These are phyloP conservation scores for Coemansia sp. DNA, from an alignment of 192 early-diverging fungal species.

Conservation along the genomic window DNA sequence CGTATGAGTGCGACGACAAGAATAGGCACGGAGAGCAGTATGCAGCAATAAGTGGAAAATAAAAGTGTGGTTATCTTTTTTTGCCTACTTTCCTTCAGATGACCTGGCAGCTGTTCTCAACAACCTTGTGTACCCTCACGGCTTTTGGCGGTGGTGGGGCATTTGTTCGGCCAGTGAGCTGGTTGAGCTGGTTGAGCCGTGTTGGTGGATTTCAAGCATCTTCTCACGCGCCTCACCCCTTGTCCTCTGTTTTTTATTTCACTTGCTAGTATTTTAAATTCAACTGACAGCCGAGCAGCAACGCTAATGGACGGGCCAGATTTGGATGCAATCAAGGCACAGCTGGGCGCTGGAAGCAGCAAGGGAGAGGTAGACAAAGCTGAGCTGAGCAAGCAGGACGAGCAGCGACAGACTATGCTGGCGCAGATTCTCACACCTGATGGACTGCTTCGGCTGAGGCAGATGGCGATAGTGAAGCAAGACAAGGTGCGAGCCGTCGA, in stretches of 20 bases:
- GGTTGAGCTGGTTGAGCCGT: background rate
- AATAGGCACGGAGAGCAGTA: constrained; percentile 5
- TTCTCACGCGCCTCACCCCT: background rate
- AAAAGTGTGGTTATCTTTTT: background rate
- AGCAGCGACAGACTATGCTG: constrained; percentile 78
- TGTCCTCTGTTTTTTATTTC: background rate
- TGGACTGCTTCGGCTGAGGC: constrained; percentile 80
- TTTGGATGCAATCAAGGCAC: constrained; percentile 19
- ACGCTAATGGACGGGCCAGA: constrained; percentile 23
- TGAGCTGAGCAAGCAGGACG: constrained; percentile 65
- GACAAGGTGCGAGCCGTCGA: constrained; percentile 74
- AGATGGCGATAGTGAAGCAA: constrained; percentile 87
- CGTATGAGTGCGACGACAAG: background rate
- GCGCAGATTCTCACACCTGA: constrained; percentile 76
- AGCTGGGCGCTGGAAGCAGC: background rate
- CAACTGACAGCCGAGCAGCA: background rate
- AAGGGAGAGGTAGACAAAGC: background rate
- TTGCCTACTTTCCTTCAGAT: background rate
- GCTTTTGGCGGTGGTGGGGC: too few species aligned
- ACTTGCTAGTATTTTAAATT: background rate
- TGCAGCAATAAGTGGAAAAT: background rate
- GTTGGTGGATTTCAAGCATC: background rate
- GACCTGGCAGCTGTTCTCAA: background rate
- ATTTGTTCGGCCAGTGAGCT: too few species aligned
- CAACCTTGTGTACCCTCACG: too few species aligned